These are phyloP conservation scores for Moesziomyces parantarcticus DNA, from an alignment of 1,284 basidiomycete genomes.

Conservation along the genomic window DNA sequence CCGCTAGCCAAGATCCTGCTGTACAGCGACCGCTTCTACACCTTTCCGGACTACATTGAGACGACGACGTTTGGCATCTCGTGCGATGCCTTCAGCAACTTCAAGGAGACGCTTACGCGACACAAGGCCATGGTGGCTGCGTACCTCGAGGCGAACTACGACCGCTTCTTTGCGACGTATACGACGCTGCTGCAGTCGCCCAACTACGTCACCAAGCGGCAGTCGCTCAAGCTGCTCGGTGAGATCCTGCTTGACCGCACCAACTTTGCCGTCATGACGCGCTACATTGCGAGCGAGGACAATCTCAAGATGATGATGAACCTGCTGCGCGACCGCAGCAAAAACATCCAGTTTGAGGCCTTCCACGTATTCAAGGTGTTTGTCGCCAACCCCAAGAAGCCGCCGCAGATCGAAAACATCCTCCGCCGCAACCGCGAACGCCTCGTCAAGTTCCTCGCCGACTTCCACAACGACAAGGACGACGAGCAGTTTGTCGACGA, in stretches of 20 bases:
- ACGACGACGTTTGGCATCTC: constrained; percentile 97
- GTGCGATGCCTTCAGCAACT: constrained; percentile 94
- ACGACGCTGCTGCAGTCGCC: constrained; percentile 88
- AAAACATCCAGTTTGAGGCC: constrained; percentile 99
- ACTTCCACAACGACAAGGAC: constrained; percentile 98
- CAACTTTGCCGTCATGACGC: constrained; percentile 98
- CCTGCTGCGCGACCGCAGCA: constrained; percentile 92
- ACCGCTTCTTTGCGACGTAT: constrained; percentile 96
- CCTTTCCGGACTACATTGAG: constrained; percentile 95
- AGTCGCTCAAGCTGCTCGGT: constrained; percentile 96
- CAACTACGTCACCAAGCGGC: constrained; percentile 99
- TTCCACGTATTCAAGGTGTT: constrained; percentile 99
- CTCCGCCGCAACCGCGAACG: constrained; percentile 93
- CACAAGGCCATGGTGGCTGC: constrained; percentile 97
- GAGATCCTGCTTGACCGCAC: constrained; percentile 97
- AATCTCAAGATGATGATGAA: constrained; percentile 99
- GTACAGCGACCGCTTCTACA: constrained; percentile 90
- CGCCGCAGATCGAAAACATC: constrained; percentile 90
- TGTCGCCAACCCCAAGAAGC: constrained; percentile 99
- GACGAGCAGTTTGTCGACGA: constrained; percentile 68
- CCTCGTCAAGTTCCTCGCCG: constrained; percentile 85
- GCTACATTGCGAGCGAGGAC: constrained; percentile 84
- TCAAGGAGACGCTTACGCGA: constrained; percentile 81
- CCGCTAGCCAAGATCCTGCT: constrained; percentile 88
- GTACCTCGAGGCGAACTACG: constrained; percentile 95